Evolutionary conservation across 1,284 basidiomycete species (phyloP).

Genomic region (Xerocomus amazonicus): DNA sequence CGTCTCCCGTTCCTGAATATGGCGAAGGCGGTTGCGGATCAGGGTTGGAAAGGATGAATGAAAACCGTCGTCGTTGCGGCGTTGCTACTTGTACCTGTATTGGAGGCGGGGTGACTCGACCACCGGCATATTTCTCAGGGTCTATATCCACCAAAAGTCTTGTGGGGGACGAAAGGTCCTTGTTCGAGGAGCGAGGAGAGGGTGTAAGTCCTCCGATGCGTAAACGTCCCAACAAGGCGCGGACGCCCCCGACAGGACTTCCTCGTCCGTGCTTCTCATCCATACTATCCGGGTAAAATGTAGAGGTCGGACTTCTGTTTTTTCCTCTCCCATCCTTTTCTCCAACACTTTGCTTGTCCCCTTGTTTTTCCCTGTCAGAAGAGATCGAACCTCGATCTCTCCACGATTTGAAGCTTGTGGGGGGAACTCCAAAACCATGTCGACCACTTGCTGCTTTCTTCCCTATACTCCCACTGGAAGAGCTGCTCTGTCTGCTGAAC

Average conservation of each 20-base stretch:
- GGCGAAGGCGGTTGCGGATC: slow-evolving; percentile 25
- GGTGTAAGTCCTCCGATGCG: slow-evolving; percentile 26
- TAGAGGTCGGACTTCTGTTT: slow-evolving; percentile 14
- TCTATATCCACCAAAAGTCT: slow-evolving; percentile 11
- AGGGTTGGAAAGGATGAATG: slow-evolving; percentile 33
- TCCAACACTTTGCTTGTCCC: slow-evolving; percentile 1
- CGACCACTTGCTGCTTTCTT: slow-evolving; percentile 12
- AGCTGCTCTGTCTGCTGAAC: slow-evolving; percentile 14
- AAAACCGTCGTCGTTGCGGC: slow-evolving; percentile 22
- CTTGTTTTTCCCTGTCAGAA: slow-evolving; percentile 20
- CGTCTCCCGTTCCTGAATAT: slow-evolving; percentile 4
- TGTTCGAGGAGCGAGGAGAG: slow-evolving; percentile 27
- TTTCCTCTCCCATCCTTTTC: slow-evolving; percentile 17
- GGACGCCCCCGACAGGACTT: slow-evolving; percentile 25
- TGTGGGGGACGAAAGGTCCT: slow-evolving; percentile 22
- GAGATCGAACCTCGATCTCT: slow-evolving; percentile 19
- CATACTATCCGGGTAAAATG: slow-evolving; percentile 20
- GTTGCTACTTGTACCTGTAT: slow-evolving; percentile 16
- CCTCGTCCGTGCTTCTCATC: slow-evolving; percentile 24
- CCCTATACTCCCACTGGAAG: slow-evolving; percentile 18
- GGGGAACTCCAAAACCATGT: slow-evolving; percentile 23
- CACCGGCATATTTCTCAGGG: slow-evolving; percentile 12
- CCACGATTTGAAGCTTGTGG: slow-evolving; percentile 29
- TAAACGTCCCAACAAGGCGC: slow-evolving; percentile 27
- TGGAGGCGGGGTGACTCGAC: slow-evolving; percentile 16